Evolutionary conservation across 441 rosid genomes (phyloP).

Genomic region (Raphanus hybrid): DNA sequence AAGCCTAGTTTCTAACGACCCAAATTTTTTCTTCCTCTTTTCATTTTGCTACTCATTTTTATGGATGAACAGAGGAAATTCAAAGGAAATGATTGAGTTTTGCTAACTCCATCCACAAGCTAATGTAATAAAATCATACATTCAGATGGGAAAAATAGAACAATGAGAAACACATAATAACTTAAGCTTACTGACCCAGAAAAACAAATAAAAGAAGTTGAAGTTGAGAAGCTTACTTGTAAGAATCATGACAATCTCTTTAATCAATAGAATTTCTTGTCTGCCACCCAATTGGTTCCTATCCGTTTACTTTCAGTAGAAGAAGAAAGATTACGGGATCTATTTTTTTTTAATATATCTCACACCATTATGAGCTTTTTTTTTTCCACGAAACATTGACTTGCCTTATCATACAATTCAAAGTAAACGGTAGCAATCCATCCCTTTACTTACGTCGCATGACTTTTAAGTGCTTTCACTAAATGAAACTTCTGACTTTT

Average conservation of each 20-base stretch:
- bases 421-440: background rate
- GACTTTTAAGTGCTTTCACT: conserved; percentile 5
- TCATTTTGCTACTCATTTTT: background rate
- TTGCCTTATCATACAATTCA: background rate
- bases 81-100: background rate
- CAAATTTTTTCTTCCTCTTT: background rate
- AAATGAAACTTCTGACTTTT: background rate
- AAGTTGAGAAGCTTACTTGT: conserved; percentile 26
- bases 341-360: background rate
- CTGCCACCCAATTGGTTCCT: conserved; percentile 6
- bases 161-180: conserved; percentile 9
- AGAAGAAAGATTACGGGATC: background rate
- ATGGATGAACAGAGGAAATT: conserved; percentile 21
- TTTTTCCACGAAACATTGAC: background rate
- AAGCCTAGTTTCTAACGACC: conserved; percentile 4
- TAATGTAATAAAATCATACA: conserved; percentile 11
- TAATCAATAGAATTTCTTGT: conserved; percentile 5
- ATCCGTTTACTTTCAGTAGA: background rate
- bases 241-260: conserved; percentile 32
- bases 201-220: background rate
- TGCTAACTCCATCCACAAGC: background rate
- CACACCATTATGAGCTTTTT: background rate
- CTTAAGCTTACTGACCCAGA: background rate
- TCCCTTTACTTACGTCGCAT: background rate
- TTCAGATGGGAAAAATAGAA: background rate